Base-by-base conservation (phyloP, 2,329 filamentous ascomycete genomes). In the Penicillium sp. region DNA sequence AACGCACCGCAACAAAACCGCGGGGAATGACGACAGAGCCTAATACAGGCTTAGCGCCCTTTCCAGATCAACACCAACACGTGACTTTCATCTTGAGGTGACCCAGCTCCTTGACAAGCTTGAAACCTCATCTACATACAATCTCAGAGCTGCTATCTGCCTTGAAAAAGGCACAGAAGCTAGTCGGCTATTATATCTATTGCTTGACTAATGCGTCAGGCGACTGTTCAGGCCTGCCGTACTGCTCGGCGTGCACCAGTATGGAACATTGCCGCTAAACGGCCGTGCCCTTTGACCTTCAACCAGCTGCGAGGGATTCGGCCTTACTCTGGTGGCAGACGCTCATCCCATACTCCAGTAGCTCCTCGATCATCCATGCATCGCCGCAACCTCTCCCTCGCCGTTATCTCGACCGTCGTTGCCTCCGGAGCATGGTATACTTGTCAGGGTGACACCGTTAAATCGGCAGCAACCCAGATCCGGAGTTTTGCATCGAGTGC, bases 361-460 rank as follows among this genome's bases (percentile, higher is more conserved):
- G 57, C 64, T 19, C 48, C 72, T 21, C 69, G 72, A 43, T 69
- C 72, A 40, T 71, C 73, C 48, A 76, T 77, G 74, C 69, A 74
- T 62, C 62, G 75, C 40, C 72, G 73, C 32, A 75, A 71, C 43
- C 68, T 75, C 52, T 74, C 73, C 22, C 58, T 76, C 35, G 72
- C 72, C 42, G 67, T 75, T 48, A 69, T 75, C 24, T 75, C 73
- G 42, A 70, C 71, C 26, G 62, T 73, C 6, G 71, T 75, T 38
- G 74, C 73, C 19, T 72, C 72, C 19, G 72, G 72, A 34, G 73
- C 73, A 43, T 76, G 72, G 70, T 75, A 74, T 59, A 69, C 70
- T 34, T 76, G 75, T 59, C 71, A 72, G 53, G 69, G 70, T 35
- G 63, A 64, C 54, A 63, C 29, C 50, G 61, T 48, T 47, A 65